Evolutionary conservation across 805 yeast genomes (phyloP), one percentile per base, ranked within the genome.

Genomic region (Metschnikowia lochheadii): DNA sequence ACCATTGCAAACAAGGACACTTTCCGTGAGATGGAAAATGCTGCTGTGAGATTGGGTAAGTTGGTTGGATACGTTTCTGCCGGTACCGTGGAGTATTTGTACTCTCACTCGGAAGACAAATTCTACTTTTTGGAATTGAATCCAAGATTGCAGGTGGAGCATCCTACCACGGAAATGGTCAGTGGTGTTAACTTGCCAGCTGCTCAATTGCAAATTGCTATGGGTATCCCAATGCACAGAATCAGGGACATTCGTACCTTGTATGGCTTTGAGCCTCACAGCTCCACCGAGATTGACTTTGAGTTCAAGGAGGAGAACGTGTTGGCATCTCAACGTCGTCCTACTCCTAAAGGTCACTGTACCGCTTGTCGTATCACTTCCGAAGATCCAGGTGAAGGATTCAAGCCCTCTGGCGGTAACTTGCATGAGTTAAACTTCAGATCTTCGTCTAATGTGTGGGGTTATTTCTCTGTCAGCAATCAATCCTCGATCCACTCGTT

Each of bases 141-240:
- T 70, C 99, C 99, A 63, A 88, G 99, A 79, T 80, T 94, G 69
- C 99, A 94, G 78, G 99, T 94, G 53, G 99, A 94, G 80, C 99
- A 94, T 79, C 99, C 99, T 64, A 94, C 99, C 41, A 94, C 99
- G 38, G 99, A 94, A 76, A 94, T 94, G 99, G 99, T 90, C 50
- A 86, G 96, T 21, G 99, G 99, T 58, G 97, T 94, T 49, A 95
- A 94, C 67, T 79, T 94, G 67, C 99, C 99, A 29, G 96, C 97
- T 51, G 96, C 99, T 36, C 99, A 94, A 76, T 82, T 94, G 59
- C 99, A 94, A 75, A 89, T 94, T 72, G 98, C 99, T 56, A 94
- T 94, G 99, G 99, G 99, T 81, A 82, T 94, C 53, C 98, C 99
- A 57, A 84, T 94, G 79, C 95, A 94, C 71, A 82, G 96, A 74